phyloP scores from a whole-genome alignment of 352 stramenopile species.

The Pythium utonaiense region DNA sequence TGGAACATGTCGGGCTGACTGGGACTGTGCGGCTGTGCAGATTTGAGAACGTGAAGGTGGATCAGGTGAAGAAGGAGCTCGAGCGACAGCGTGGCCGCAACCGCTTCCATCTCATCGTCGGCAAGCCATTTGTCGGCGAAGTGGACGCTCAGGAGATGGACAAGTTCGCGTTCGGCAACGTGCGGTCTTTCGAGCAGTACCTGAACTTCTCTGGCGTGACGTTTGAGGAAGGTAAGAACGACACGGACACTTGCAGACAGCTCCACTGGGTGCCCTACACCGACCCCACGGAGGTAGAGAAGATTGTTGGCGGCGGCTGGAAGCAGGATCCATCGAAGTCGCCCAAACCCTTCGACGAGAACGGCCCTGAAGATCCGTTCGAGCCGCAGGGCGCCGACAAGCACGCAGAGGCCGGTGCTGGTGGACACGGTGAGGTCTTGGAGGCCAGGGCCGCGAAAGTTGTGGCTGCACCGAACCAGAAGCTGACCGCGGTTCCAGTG shows the following conservation, averaged over 20 bases:
- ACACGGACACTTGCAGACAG: conserved; percentile 33
- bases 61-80: conserved; percentile 23
- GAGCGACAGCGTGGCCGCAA: conserved; percentile 31
- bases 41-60: conserved; percentile 37
- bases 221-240: conserved; percentile 25
- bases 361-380: conserved; percentile 5
- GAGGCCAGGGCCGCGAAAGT: not conserved
- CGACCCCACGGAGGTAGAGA: conserved; percentile 27
- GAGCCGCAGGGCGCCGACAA: conserved; percentile 13
- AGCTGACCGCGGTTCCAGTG: not conserved
- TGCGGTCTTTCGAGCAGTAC: conserved; percentile 31
- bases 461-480: not conserved
- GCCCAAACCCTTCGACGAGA: conserved; percentile 2
- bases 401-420: conserved; percentile 20
- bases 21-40: not conserved
- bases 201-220: conserved; percentile 38
- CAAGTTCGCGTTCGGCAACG: conserved; percentile 31
- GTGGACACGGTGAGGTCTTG: conserved; percentile 2
- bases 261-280: conserved; percentile 43
- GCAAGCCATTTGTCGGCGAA: conserved; percentile 27
- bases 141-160: conserved; percentile 37
- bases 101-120: conserved; percentile 34
- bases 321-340: not conserved
- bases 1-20: not conserved
- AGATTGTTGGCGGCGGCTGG: conserved; percentile 18